phyloP scores from a whole-genome alignment of 2,329 filamentous ascomycete species.

The Ascochyta pisi region DNA sequence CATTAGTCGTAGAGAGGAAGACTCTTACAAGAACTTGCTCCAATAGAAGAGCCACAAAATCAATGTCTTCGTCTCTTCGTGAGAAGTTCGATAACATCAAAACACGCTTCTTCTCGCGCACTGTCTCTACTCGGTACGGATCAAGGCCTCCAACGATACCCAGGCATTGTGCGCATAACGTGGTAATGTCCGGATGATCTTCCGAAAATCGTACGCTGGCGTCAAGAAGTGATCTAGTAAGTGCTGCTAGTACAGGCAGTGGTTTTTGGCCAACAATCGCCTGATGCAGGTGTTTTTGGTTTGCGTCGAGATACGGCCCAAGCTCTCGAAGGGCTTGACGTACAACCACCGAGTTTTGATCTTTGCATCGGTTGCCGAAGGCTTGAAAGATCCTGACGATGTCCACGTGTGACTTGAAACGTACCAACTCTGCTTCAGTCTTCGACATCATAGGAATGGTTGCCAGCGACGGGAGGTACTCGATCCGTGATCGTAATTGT shows the following conservation, averaged over 20 bases:
- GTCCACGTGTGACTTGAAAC: conserved; percentile 70
- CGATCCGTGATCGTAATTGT: conserved; percentile 70
- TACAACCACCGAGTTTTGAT: conserved; percentile 87
- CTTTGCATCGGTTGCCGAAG: conserved; percentile 75
- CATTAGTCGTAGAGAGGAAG: conserved; percentile 89
- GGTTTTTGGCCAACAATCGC: conserved; percentile 85
- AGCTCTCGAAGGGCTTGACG: conserved; percentile 82
- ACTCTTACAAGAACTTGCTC: conserved; percentile 88
- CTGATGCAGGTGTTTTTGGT: conserved; percentile 81
- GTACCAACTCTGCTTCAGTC: conserved; percentile 69
- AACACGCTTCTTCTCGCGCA: conserved; percentile 80
- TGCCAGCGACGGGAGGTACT: conserved; percentile 78
- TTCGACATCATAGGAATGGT: conserved; percentile 73
- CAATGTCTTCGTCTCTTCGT: conserved; percentile 75
- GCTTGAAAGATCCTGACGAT: conserved; percentile 71
- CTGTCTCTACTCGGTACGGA: conserved; percentile 83
- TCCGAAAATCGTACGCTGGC: conserved; percentile 81
- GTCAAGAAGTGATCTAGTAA: conserved; percentile 83
- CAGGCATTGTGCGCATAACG: conserved; percentile 79
- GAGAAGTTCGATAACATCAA: conserved; percentile 89
- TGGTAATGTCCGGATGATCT: conserved; percentile 69
- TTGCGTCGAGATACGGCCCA: conserved; percentile 70
- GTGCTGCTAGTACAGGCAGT: conserved; percentile 71
- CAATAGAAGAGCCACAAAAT: conserved; percentile 85
- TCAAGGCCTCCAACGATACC: conserved; percentile 92